These are phyloP conservation scores for Exophiala xenobiotica DNA, from an alignment of 2,329 filamentous ascomycete genomes.

Conservation along the genomic window DNA sequence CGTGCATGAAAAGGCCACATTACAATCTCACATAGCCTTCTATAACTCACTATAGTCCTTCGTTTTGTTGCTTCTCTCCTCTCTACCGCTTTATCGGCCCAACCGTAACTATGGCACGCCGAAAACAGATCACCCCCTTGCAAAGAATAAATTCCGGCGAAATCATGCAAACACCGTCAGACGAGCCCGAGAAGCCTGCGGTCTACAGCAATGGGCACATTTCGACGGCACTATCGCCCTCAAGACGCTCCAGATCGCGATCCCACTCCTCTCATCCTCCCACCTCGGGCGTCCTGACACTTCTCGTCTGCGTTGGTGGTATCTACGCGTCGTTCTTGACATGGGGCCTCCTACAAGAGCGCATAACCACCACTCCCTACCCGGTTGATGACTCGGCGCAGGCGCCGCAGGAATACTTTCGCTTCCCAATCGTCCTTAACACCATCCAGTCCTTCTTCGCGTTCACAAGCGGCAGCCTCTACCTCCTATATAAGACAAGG, in stretches of 20 bases:
- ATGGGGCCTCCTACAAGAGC: slow-evolving; percentile 95
- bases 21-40: too few relatives aligned
- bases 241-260: background rate
- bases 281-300: slow-evolving; percentile 62
- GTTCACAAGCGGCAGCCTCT: slow-evolving; percentile 75
- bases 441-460: slow-evolving; percentile 92
- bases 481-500: slow-evolving; percentile 67
- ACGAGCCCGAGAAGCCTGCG: slow-evolving; percentile 33
- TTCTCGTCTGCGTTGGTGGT: slow-evolving; percentile 83
- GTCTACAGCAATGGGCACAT: slow-evolving; percentile 37
- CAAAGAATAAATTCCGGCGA: slow-evolving; percentile 67
- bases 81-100: background rate
- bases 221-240: slow-evolving; percentile 8
- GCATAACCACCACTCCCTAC: slow-evolving; percentile 90
- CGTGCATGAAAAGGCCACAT: background rate
- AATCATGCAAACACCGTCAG: slow-evolving; percentile 49
- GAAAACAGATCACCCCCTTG: slow-evolving; percentile 65
- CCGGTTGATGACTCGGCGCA: slow-evolving; percentile 45
- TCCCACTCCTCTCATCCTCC: slow-evolving; percentile 28
- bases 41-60: slow-evolving; percentile 20
- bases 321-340: slow-evolving; percentile 97
- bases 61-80: background rate
- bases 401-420: slow-evolving; percentile 68
- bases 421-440: slow-evolving; percentile 91
- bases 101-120: slow-evolving; percentile 68